phyloP scores from a whole-genome alignment of 1,284 basidiomycete species.

The Inonotus obliquus region DNA sequence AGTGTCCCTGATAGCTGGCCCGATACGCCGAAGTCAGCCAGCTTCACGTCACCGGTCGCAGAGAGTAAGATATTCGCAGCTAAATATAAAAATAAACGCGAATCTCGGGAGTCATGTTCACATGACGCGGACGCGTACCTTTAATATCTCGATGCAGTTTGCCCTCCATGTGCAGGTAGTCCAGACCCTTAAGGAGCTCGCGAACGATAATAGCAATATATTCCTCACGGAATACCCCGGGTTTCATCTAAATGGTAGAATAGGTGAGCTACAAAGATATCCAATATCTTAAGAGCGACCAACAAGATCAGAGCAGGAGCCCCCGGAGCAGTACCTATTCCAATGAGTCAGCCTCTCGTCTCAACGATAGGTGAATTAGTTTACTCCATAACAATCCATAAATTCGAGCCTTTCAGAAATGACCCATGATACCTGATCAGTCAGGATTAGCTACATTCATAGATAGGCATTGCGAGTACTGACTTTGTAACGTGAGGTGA shows the following conservation, averaged over 20 bases:
- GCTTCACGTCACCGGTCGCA: slow-evolving; percentile 93
- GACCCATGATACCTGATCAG: slow-evolving; percentile 84
- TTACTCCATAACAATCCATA: slow-evolving; percentile 99
- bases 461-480: not conserved
- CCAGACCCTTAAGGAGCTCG: slow-evolving; percentile 88
- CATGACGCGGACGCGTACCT: slow-evolving; percentile 45
- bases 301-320: slow-evolving; percentile 82
- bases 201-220: slow-evolving; percentile 97
- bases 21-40: slow-evolving; percentile 98
- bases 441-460: not conserved
- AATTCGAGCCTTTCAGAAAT: slow-evolving; percentile 88
- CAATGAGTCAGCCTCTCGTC: slow-evolving; percentile 5
- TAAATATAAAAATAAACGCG: slow-evolving; percentile 27
- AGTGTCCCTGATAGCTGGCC: slow-evolving; percentile 96
- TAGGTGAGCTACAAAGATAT: slow-evolving; percentile 21
- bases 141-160: slow-evolving; percentile 99
- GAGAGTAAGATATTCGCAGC: slow-evolving; percentile 95
- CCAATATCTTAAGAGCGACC: slow-evolving; percentile 22
- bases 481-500: slow-evolving; percentile 94
- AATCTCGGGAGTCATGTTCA: not conserved
- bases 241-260: slow-evolving; percentile 78
- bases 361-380: slow-evolving; percentile 26
- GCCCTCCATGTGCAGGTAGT: slow-evolving; percentile 93
- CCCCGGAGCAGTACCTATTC: slow-evolving; percentile 76
- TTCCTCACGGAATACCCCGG: slow-evolving; percentile 94